phyloP scores from a whole-genome alignment of 176 grass and related monocot species.

The Oryza coarctata region DNA sequence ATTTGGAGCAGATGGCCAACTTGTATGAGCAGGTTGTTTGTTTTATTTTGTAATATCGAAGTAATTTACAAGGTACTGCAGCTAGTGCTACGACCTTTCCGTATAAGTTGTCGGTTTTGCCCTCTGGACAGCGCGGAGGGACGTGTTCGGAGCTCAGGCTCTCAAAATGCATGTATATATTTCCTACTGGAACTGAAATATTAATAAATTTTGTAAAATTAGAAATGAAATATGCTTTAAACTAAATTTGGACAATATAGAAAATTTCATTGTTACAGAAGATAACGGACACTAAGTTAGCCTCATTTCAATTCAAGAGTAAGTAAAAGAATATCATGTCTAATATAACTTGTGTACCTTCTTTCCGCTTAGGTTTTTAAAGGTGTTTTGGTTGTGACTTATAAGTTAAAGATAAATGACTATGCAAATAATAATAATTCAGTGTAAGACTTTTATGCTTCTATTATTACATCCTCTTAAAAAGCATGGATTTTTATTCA shows the following conservation, averaged over 20 bases:
- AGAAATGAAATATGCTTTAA: neutral
- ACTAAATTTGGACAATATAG: neutral
- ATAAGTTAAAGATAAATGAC: too few species aligned
- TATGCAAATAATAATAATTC: too few species aligned
- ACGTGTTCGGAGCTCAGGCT: neutral
- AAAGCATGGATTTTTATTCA: too few species aligned
- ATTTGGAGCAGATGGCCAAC: constrained; percentile 25
- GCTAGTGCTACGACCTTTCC: neutral
- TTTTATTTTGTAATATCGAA: constrained; percentile 16
- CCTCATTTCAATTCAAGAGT: neutral
- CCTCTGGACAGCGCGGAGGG: neutral
- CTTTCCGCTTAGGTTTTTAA: too few species aligned
- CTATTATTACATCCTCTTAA: too few species aligned
- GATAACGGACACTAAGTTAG: neutral
- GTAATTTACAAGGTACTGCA: neutral
- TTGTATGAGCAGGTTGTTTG: constrained; percentile 1
- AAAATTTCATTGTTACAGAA: neutral
- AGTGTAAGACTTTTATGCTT: too few species aligned
- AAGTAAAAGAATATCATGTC: neutral
- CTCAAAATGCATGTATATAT: neutral
- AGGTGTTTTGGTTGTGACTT: too few species aligned
- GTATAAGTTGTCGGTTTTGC: neutral
- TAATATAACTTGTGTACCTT: neutral
- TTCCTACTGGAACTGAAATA: neutral
- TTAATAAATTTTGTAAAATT: neutral